These are phyloP conservation scores for Pestalotiopsis sp. DNA, from an alignment of 2,329 filamentous ascomycete genomes.

Conservation along the genomic window DNA sequence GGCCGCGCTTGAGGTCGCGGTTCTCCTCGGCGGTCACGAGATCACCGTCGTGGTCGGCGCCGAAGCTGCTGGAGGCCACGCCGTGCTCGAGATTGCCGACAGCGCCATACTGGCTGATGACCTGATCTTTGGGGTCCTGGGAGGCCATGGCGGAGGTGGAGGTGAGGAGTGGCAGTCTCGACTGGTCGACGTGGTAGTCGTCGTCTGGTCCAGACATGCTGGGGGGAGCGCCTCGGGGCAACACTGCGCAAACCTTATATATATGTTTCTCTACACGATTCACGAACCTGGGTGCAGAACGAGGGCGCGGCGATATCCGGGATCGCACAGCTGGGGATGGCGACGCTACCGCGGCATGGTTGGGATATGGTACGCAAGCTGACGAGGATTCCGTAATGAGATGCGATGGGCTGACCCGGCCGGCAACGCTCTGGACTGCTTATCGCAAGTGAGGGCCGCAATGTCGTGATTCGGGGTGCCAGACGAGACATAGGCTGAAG, in stretches of 20 bases:
- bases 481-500: background rate
- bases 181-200: background rate
- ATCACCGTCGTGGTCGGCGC: slow-evolving; percentile 38
- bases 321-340: background rate
- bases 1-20: slow-evolving; percentile 48
- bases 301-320: background rate
- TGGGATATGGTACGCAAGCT: slow-evolving; percentile 2
- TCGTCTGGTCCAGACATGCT: background rate
- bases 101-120: slow-evolving; percentile 1
- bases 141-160: background rate
- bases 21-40: slow-evolving; percentile 52
- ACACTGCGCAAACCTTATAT: slow-evolving; percentile 5
- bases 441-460: slow-evolving; percentile 2
- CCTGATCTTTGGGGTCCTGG: slow-evolving; percentile 1
- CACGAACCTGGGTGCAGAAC: background rate
- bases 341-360: slow-evolving; percentile 1
- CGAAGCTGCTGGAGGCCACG: background rate
- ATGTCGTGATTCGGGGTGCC: slow-evolving; percentile 3
- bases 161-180: background rate
- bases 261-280: background rate
- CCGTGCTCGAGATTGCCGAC: background rate
- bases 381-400: slow-evolving; percentile 10
- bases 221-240: background rate
- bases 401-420: background rate
- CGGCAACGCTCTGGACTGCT: slow-evolving; percentile 2